Percentiles rank a stretch among this genome's conserved stretches.
These are phyloP conservation scores for Asterella californica DNA, from an alignment of 225 moss, liverwort and hornwort genomes.

Conservation along the genomic window DNA sequence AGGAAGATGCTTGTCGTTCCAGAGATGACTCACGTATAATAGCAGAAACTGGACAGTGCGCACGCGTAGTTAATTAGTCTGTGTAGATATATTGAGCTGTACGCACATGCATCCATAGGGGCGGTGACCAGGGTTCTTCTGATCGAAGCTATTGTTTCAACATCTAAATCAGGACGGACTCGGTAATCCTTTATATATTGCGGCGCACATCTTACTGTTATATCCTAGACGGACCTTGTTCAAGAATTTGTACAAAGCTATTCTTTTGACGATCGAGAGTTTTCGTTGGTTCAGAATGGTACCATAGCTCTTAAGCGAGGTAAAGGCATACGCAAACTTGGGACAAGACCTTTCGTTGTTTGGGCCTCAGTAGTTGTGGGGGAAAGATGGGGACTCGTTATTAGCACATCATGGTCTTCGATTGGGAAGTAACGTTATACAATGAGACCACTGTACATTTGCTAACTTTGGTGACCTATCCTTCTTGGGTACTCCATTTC, in stretches of 20 bases:
- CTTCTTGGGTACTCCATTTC: no score
- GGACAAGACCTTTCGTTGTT: neutral
- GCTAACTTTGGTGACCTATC: no score
- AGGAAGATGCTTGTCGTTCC: neutral
- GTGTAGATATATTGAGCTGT: constrained; percentile 13
- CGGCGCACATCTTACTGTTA: neutral
- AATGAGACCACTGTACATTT: no score
- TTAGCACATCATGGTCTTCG: no score
- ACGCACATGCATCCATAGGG: neutral
- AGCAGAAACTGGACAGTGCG: constrained; percentile 19
- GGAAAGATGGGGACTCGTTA: no score
- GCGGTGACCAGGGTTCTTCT: constrained; percentile 7
- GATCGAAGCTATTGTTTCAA: no score
- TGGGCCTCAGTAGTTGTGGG: no score
- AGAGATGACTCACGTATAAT: constrained; percentile 2
- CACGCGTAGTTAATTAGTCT: neutral
- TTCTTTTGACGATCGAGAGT: constrained; percentile 24
- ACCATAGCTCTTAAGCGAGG: neutral
- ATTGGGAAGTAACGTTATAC: no score
- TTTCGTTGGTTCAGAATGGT: neutral
- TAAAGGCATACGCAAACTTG: neutral
- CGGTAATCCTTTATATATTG: neutral
- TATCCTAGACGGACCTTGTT: constrained; percentile 4
- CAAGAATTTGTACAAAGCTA: constrained; percentile 34
- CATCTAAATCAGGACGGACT: neutral